Evolutionary conservation across 257 asterid genomes (phyloP), one percentile per base, ranked within the genome.

Genomic region (Ehretia macrophylla): DNA sequence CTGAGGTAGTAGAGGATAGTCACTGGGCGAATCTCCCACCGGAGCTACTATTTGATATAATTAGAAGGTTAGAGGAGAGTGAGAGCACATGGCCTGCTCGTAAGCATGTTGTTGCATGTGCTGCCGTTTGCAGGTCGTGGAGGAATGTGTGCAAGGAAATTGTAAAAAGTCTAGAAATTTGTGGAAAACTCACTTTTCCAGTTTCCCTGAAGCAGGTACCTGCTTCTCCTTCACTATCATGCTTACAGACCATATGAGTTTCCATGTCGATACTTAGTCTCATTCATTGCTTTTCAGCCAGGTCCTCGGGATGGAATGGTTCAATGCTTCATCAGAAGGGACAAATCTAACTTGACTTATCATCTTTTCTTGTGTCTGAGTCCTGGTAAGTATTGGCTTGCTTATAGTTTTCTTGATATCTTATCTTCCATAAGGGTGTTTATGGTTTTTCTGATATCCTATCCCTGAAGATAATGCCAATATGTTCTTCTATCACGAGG

Each of bases 271-370:
- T 17, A 47, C 18, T 47, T 19, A 14, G 18, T 17, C 10, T 1
- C 5, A 8, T 42, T 60, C 51, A 62, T 60, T n/a, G n/a, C 32
- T 60, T 51, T 64, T 8, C 79, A 82, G 86, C 86, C 90, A 11
- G 90, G 90, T 27, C 55, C 72, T 68, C 86, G 86, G 45, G 90
- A 83, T 59, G 86, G 86, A 56, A 69, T 79, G 27, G 79, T 83
- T n/a, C 90, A 83, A 42, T 83, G 90, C 82, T 82, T 79, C 71
- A 82, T 82, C 49, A 82, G 79, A 76, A 77, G 89, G 68, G 82
- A 82, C 72, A 83, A 79, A 63, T 83, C 86, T 56, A 77, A 80
- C 37, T 62, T 77, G 52, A 83, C 79, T 9, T 83, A 80, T 65
- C 90, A 73, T 65, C 86, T 83, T 48, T 83, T 74, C 66, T 68